Base-by-base conservation (phyloP, 768 basidiomycete genomes). In the Steccherinum ochraceum region DNA sequence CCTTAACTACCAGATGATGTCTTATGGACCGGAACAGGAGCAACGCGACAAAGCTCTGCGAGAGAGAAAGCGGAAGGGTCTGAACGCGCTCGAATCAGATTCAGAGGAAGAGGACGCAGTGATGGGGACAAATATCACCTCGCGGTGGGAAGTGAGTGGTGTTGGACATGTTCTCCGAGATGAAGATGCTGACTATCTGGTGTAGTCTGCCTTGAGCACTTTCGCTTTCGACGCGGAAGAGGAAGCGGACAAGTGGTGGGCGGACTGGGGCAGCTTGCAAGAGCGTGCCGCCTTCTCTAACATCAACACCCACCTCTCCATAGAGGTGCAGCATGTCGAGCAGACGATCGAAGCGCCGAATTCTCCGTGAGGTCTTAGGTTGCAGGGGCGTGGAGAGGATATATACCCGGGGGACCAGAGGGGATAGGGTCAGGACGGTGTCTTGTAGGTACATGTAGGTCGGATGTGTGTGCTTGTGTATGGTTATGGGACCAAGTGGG, bases 141-240 rank as follows among this genome's bases (percentile, higher is more conserved):
- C 30, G 21, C 39, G 42, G 21, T 56, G 52, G 51, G 57, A 48
- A 39, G 52, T 24, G n/a, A 24, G 51, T 40, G 3, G 12, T 24
- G 39, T 5, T 11, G 11, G 23, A 12, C 49, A 18, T n/a, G 12
- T 27, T n/a, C n/a, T 5, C 10, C 41, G 10, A 42, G 19, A 35
- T 35, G 30, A 7, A 35, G 7, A 35, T 16, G 30, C 30, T 35
- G 50, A 18, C 45, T 20, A 54, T 12, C n/a, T 16, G 5, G 19
- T 21, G 30, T 35, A 35, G 7, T 35, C 30, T 35, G 30, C 30
- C n/a, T n/a, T n/a, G n/a, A n/a, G n/a, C n/a, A 53, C 62, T 40
- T 64, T 61, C 26, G 55, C 54, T 45, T 64, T 62, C 50, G 64
- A 65, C 52, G 57, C 64, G 13, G 62, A 64, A 49, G 64, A 64